Conservation (phyloP, 768 basidiomycete species). For the Boletus vermiculosoides region DNA sequence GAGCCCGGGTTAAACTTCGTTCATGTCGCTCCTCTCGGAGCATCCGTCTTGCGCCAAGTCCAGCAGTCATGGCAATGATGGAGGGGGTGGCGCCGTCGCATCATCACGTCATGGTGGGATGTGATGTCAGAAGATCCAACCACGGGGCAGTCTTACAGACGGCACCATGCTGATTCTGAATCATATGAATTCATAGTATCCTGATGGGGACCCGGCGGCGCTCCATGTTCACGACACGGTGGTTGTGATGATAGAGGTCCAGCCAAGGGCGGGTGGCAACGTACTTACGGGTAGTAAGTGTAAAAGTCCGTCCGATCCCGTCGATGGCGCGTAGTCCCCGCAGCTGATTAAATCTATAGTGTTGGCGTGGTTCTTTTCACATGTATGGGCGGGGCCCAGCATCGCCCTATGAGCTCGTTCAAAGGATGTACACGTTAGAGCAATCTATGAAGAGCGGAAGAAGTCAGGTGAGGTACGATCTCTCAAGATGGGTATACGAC, state of each 20-base stretch:
- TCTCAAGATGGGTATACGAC: not conserved
- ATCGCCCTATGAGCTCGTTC: not conserved
- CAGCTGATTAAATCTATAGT: not conserved
- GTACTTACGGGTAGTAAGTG: not conserved
- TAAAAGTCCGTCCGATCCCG: not conserved
- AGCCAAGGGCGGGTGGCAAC: not conserved
- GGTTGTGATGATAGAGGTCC: not conserved
- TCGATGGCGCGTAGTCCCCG: not conserved
- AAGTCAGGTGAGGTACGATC: not conserved
- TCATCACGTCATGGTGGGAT: not conserved
- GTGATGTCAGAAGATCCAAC: not conserved
- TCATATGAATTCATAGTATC: too few relatives aligned
- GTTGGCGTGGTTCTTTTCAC: not conserved
- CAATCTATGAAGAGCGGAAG: not conserved
- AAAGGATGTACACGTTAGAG: not conserved
- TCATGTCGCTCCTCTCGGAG: not conserved
- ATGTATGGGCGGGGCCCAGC: not conserved
- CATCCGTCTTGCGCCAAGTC: not conserved
- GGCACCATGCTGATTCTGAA: not conserved
- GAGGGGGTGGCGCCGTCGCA: too few relatives aligned
- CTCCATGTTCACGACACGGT: not conserved
- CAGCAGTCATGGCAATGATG: not conserved
- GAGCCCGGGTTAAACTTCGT: not conserved
- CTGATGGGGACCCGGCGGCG: not conserved
- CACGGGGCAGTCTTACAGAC: not conserved